A percentile compares a stretch with the other conserved stretches of the same genome.
Conservation (phyloP, 306 rosid species). For the Glycine tomentella region DNA sequence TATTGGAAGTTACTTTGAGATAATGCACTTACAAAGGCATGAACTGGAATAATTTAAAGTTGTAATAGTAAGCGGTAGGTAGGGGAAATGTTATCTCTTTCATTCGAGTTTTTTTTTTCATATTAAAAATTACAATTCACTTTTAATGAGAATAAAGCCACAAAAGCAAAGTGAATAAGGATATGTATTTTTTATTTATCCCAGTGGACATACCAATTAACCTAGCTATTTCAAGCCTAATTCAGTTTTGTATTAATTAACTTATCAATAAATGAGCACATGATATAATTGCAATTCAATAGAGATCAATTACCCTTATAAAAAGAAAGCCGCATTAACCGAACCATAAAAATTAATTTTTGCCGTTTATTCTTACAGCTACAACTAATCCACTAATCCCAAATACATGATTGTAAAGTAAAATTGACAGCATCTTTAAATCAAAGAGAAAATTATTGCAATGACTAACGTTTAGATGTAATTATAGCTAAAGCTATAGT, state of each 20-base stretch:
- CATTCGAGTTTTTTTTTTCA: not conserved
- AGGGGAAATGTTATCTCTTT: not conserved
- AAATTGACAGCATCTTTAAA: not conserved
- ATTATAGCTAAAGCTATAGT: conserved; percentile 10
- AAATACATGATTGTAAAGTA: too few relatives aligned
- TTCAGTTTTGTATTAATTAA: not conserved
- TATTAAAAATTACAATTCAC: not conserved
- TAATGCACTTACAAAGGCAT: not conserved
- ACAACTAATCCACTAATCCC: not conserved
- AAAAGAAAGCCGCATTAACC: not conserved
- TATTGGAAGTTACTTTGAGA: conserved; percentile 20
- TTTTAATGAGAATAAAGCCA: conserved; percentile 4
- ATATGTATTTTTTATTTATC: not conserved
- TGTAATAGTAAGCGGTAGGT: not conserved
- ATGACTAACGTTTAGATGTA: not conserved
- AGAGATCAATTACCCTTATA: not conserved
- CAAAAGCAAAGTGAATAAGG: not conserved
- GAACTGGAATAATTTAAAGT: conserved; percentile 5
- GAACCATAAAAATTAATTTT: not conserved
- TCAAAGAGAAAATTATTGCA: not conserved
- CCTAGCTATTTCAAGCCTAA: not conserved
- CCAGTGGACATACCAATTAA: not conserved
- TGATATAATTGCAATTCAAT: not conserved
- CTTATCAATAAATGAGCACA: not conserved
- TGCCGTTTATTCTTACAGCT: not conserved